Conservation (phyloP, 306 rosid species). For the Cotoneaster glaucophyllus region DNA sequence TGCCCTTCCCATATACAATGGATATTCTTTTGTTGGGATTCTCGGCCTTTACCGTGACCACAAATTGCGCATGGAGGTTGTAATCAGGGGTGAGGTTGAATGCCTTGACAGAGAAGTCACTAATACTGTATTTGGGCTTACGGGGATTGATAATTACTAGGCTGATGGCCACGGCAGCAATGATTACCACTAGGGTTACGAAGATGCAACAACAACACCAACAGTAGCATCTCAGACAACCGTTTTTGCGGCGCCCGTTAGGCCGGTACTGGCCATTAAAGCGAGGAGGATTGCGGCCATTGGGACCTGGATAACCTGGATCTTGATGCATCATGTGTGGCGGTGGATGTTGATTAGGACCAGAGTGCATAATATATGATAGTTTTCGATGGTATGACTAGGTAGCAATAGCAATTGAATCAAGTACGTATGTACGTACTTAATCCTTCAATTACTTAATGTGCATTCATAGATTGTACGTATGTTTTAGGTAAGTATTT, state of each 20-base stretch:
- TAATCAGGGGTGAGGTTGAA: conserved; percentile 16
- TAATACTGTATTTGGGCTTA: conserved; percentile 29
- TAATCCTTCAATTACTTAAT: background rate
- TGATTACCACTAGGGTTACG: conserved; percentile 1
- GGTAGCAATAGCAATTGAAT: background rate
- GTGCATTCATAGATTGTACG: background rate
- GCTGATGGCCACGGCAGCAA: background rate
- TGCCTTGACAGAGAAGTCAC: conserved; percentile 4
- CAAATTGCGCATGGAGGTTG: conserved; percentile 22
- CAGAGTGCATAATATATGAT: conserved; percentile 9
- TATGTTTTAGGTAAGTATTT: background rate
- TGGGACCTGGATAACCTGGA: background rate
- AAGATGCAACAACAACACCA: conserved; percentile 31
- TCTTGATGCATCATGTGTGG: background rate
- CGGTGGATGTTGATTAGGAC: background rate
- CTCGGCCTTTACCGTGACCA: conserved; percentile 19
- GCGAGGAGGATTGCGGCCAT: conserved; percentile 9
- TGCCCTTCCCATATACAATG: conserved; percentile 20
- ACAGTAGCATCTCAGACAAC: background rate
- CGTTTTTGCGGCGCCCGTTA: background rate
- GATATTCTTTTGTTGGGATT: conserved; percentile 40
- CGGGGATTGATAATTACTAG: conserved; percentile 17
- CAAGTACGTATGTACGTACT: background rate
- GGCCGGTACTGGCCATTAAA: background rate
- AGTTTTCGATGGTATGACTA: background rate